Base-by-base conservation (phyloP, 345 rosid species). In the Populus alba region DNA sequence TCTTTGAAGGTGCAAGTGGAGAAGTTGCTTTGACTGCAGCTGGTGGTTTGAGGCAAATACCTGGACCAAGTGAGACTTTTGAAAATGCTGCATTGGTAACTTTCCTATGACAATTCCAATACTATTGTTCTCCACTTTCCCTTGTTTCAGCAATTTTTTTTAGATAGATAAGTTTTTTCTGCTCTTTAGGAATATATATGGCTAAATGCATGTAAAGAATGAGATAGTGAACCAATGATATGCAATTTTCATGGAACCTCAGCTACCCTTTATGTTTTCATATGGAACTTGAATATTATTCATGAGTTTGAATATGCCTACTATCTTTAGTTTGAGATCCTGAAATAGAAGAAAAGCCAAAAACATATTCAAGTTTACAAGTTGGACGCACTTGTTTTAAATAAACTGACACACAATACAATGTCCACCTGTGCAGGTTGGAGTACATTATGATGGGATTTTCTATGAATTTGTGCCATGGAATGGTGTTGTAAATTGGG, bases 31-130 rank as follows among this genome's bases (percentile, higher is more conserved):
- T 95, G 83, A 95, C 99, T 18, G 95, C 94, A 72, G 99, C 71
- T 86, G 98, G 97, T 45, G 99, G 96, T 45, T 76, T 93, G 91
- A 91, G 97, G 89, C 92, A 88, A 81, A 80, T 95, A 76, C 94
- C 98, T 8, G 96, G 98, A 80, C 84, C 87, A 73, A 78, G 82
- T 23, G 92, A 87, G 55, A 89, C 84, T 66, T 93, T 23, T 83
- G 99, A 95, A 85, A 91, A 90, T 85, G 97, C 99, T 75, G 99
- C 98, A 12, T 78, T 95, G 93, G 98, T 95, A 89, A 61, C n/a
- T 66, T 83, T 78, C 72, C 49, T 62, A 53, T 62, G 16, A 37
- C 43, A 70, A 29, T 43, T 61, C 37, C 71, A 53, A 15, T 13
- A n/a, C 41, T 31, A 39, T 25, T 68, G 41, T 31, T 67, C 57